A percentile compares a stretch with the other conserved stretches of the same genome.
Evolutionary conservation across 495 filamentous ascomycete species (phyloP).

Genomic region (Xylaria venustula): DNA sequence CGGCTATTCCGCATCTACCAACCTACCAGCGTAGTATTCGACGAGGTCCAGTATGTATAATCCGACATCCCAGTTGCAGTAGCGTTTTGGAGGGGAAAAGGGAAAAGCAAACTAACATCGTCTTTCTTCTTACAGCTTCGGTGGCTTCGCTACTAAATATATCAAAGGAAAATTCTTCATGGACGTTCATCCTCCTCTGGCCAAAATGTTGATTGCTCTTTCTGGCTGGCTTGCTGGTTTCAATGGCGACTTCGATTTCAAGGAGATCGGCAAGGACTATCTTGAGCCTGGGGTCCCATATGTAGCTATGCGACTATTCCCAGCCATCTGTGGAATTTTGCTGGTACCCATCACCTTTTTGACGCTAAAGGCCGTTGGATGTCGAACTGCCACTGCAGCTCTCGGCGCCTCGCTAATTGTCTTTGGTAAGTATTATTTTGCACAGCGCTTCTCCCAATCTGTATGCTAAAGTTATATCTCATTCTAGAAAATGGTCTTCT

Average conservation of each 20-base stretch:
- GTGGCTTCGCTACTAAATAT: slow-evolving; percentile 96
- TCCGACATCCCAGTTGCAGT: slow-evolving; percentile 5
- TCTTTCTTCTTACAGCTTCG: slow-evolving; percentile 62
- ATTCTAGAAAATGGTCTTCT: slow-evolving; percentile 84
- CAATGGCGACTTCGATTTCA: slow-evolving; percentile 95
- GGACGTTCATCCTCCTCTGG: slow-evolving; percentile 98
- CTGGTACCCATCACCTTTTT: slow-evolving; percentile 91
- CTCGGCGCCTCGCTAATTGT: slow-evolving; percentile 83
- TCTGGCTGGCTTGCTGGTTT: slow-evolving; percentile 96
- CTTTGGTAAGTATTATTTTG: slow-evolving; percentile 62
- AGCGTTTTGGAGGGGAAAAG: too few relatives aligned
- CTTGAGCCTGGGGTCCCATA: slow-evolving; percentile 92
- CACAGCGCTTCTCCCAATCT: slow-evolving; percentile 9
- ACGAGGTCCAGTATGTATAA: slow-evolving; percentile 89
- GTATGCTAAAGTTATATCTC: slow-evolving; percentile 13
- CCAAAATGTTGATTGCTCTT: slow-evolving; percentile 91
- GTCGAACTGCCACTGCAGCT: slow-evolving; percentile 76
- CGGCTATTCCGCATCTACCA: slow-evolving; percentile 95
- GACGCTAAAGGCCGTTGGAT: slow-evolving; percentile 87
- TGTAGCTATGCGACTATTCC: slow-evolving; percentile 94
- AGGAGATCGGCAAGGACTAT: slow-evolving; percentile 99
- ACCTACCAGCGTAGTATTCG: slow-evolving; percentile 94
- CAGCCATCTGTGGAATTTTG: slow-evolving; percentile 81
- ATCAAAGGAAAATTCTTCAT: slow-evolving; percentile 99
- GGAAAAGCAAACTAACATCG: slow-evolving; percentile 22